Evolutionary conservation across 805 yeast species (phyloP).

Genomic region (Candida peoriensis): DNA sequence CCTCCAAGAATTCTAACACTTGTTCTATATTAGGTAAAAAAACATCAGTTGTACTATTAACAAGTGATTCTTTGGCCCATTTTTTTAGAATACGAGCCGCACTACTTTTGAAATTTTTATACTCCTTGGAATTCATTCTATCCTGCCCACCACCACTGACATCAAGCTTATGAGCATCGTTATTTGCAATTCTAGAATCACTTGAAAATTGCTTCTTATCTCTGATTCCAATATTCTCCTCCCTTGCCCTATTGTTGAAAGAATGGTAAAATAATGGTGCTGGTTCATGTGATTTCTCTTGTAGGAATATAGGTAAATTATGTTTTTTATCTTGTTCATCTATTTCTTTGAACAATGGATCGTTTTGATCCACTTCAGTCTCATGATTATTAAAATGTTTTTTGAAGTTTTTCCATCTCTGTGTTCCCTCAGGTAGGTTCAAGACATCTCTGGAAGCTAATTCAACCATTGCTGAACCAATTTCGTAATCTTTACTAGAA

Average conservation of each 20-base stretch:
- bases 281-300: slow-evolving; percentile 17
- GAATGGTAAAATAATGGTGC: slow-evolving; percentile 37
- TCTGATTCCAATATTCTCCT: slow-evolving; percentile 77
- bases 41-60: slow-evolving; percentile 29
- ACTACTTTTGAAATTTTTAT: slow-evolving; percentile 44
- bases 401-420: slow-evolving; percentile 35
- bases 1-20: slow-evolving; percentile 49
- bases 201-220: slow-evolving; percentile 77
- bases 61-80: slow-evolving; percentile 45
- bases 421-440: slow-evolving; percentile 41
- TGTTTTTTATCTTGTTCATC: slow-evolving; percentile 21
- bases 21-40: slow-evolving; percentile 56
- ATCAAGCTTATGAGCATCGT: slow-evolving; percentile 59
- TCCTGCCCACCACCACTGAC: slow-evolving; percentile 77
- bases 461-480: slow-evolving; percentile 68
- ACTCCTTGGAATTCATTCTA: slow-evolving; percentile 42
- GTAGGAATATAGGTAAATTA: slow-evolving; percentile 18
- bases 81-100: slow-evolving; percentile 51
- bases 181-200: slow-evolving; percentile 75
- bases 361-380: slow-evolving; percentile 18
- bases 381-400: slow-evolving; percentile 2
- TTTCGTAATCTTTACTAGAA: slow-evolving; percentile 26
- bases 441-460: slow-evolving; percentile 67
- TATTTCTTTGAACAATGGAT: slow-evolving; percentile 19
- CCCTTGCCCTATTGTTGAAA: slow-evolving; percentile 86